Evolutionary conservation across 805 yeast genomes (phyloP), one percentile per base, ranked within the genome.

Genomic region (Gaillardinia entomophila): DNA sequence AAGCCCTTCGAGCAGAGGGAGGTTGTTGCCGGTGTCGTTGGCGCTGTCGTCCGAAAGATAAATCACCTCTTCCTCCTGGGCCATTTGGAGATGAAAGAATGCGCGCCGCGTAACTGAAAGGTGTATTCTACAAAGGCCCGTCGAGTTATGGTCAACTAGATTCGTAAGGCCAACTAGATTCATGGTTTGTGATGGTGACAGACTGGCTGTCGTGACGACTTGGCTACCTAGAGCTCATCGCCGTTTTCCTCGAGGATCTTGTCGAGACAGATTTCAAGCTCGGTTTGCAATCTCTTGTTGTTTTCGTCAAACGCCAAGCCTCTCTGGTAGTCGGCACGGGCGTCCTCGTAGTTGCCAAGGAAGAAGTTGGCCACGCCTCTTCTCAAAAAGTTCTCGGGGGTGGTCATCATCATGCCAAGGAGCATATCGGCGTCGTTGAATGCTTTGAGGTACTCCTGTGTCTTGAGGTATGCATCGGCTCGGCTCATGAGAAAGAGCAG

Each of bases 351-450:
- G 51, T 77, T 75, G 2, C 82, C 84, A 50, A 83, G 60, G 45
- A 80, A 77, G 43, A 60, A 58, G 42, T 70, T 65, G 28, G 83
- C 76, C 30, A 82, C 77, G 1, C 87, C 82, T 46, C 81, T 71
- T 60, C 92, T 72, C 33, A 82, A 64, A 48, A 79, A 81, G 50
- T 82, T 80, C 33, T 83, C 92, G 1, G 89, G 77, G 3, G 76
- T 60, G 33, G 64, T 58, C 52, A 76, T 60, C 57, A 76, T 78
- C 48, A 81, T 66, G 26, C 74, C 74, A 36, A 77, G 55, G 40
- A 81, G 60, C 61, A 81, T 56, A 39, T 82, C 89, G 3, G 84
- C 75, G 49, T 83, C 94, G 43, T 77, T 75, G 49, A 62, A 71
- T 1, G 88, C 89, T 35, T 72, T 74, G 28, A 76, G 42, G 51